Evolutionary conservation across 2,329 filamentous ascomycete genomes (phyloP).

Genomic region (Capronia americana): DNA sequence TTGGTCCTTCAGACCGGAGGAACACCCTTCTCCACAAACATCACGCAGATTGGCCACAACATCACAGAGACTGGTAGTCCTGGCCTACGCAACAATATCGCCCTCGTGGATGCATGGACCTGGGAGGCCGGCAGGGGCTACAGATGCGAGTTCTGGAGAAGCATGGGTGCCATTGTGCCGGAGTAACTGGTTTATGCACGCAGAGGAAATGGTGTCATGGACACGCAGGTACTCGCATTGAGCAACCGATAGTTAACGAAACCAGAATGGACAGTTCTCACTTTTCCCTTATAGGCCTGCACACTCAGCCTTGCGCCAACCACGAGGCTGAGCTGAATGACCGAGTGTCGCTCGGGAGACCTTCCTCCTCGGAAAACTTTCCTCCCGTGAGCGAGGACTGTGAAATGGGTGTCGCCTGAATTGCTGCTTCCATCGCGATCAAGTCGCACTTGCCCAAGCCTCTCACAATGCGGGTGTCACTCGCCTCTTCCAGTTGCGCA

Average conservation of each 20-base stretch:
- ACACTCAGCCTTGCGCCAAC: too few species aligned
- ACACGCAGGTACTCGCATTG: neutral
- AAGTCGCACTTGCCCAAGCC: constrained; percentile 24
- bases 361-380: constrained; percentile 28
- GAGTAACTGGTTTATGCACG: constrained; percentile 13
- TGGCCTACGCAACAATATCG: constrained; percentile 50
- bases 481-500: constrained; percentile 16
- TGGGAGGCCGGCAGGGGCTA: constrained; percentile 59
- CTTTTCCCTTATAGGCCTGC: neutral
- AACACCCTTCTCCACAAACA: constrained; percentile 27
- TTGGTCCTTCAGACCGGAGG: constrained; percentile 49
- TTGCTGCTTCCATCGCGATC: constrained; percentile 15
- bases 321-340: neutral
- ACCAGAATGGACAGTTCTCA: neutral
- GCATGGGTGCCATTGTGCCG: constrained; percentile 35
- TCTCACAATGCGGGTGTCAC: constrained; percentile 28
- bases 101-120: constrained; percentile 50
- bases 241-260: neutral
- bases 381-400: constrained; percentile 2
- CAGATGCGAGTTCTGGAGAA: constrained; percentile 56
- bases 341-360: neutral
- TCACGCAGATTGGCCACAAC: constrained; percentile 37
- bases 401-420: constrained; percentile 34
- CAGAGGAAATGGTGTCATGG: neutral
- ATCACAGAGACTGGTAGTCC: constrained; percentile 42